Conservation (phyloP, 2,329 filamentous ascomycete species). For the Elsinoe arachidis region DNA sequence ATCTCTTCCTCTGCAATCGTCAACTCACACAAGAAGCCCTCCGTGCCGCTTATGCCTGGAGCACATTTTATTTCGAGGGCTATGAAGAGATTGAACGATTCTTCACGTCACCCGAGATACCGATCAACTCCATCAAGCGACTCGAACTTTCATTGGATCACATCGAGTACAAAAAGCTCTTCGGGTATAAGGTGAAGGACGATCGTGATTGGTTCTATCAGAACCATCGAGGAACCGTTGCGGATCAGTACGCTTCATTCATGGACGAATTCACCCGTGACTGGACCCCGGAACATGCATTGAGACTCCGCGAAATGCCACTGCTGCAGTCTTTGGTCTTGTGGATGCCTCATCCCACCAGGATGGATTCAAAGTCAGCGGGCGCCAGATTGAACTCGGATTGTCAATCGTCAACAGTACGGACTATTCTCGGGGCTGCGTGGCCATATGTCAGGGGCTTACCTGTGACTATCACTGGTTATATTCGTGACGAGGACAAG, state of each 20-base stretch:
- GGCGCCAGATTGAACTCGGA: not conserved
- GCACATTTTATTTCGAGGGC: conserved; percentile 1
- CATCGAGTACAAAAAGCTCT: conserved; percentile 10
- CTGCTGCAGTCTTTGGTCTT: not conserved
- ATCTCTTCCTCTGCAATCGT: not conserved
- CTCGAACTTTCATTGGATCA: conserved; percentile 3
- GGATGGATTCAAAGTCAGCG: not conserved
- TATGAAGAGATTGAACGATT: not conserved
- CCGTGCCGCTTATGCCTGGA: not conserved
- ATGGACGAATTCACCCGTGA: not conserved
- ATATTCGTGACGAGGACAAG: not conserved
- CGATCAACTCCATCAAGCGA: conserved; percentile 1
- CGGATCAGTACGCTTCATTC: not conserved
- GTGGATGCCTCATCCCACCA: not conserved
- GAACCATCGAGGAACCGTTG: not conserved
- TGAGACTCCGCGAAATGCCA: not conserved
- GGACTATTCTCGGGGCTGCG: not conserved
- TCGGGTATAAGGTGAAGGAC: not conserved
- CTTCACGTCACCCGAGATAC: not conserved
- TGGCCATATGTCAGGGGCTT: conserved; percentile 5
- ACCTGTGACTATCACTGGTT: not conserved
- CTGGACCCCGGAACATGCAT: not conserved
- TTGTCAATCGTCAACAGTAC: not conserved
- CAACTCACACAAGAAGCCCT: not conserved
- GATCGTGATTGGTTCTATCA: not conserved